Base-by-base conservation (phyloP, 805 yeast species). In the Vanderwaltozyma yarrowii region DNA sequence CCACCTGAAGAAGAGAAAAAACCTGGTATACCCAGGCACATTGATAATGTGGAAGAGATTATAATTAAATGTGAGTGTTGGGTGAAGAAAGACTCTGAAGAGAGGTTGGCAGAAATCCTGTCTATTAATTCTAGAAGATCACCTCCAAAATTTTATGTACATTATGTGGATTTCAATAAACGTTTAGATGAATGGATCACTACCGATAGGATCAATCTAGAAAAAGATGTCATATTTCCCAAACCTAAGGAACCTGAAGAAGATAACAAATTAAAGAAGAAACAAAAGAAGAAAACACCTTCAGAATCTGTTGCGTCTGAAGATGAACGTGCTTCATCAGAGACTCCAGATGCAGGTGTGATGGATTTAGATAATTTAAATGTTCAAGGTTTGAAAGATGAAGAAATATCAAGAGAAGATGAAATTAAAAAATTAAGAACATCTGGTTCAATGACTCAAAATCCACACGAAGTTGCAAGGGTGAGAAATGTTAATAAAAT, bases 371-470 rank as follows among this genome's bases (percentile, higher is more conserved):
- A 84, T 50, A 68, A 82, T 53, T 68, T 85, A 50, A 79, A 85
- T 51, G 95, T 87, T 5, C 95, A 87, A 59, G 95, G 95, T 14
- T 53, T 80, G 23, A 67, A 65, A 36, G 62, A 75, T 39, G 88
- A 82, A 45, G 85, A 78, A 41, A 73, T 83, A 31, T 78, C 83
- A 27, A 67, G 96, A 40, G 96, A 87, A 51, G 95, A 86, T 48
- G 98, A 92, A 60, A 81, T 92, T 47, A 86, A 89, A 56, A 85
- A 84, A 56, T 69, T 92, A 39, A 71, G 97, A 49, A 87, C 95
- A 0, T 71, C 94, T n/a, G 98, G 98, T 2, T 88, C 97, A 0
- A 92, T 92, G 97, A 83, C 92, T 10, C 98, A 92, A 61, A 80
- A 80, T 44, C 72, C 78, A 40, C 74, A 71, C 40, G 97, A 89